phyloP scores from a whole-genome alignment of 805 yeast species.

The Geotrichum ghanense region DNA sequence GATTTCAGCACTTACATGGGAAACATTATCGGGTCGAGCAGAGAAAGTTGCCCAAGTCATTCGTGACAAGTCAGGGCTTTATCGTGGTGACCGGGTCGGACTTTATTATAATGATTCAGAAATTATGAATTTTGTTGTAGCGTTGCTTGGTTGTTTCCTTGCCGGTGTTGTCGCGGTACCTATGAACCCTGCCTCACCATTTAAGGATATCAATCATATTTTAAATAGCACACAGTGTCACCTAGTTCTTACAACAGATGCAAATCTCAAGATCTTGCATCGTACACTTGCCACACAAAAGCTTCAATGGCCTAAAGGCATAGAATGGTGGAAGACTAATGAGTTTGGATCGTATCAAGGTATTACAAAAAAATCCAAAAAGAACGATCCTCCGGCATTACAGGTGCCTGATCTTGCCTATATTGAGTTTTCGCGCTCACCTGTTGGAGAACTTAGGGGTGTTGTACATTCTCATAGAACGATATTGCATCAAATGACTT shows the following conservation, averaged over 20 bases:
- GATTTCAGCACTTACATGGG: conserved; percentile 71
- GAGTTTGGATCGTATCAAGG: conserved; percentile 68
- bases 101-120: conserved; percentile 76
- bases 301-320: conserved; percentile 62
- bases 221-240: conserved; percentile 66
- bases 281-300: conserved; percentile 37
- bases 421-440: conserved; percentile 82
- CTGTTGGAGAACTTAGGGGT: conserved; percentile 85
- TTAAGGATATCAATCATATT: conserved; percentile 59
- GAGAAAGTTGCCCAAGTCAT: conserved; percentile 83
- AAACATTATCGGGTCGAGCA: conserved; percentile 67
- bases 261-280: conserved; percentile 65
- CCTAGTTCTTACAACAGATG: conserved; percentile 69
- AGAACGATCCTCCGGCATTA: conserved; percentile 52
- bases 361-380: conserved; percentile 42
- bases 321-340: conserved; percentile 70
- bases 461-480: conserved; percentile 88
- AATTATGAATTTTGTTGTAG: conserved; percentile 73
- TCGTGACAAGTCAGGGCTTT: conserved; percentile 57
- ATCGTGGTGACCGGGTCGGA: conserved; percentile 74
- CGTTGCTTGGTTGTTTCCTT: conserved; percentile 81
- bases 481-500: conserved; percentile 76
- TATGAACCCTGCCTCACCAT: conserved; percentile 59
- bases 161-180: conserved; percentile 96
- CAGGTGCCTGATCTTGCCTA: conserved; percentile 82